Conservation (phyloP, 2,329 filamentous ascomycete species). For the Endothia cerciana region DNA sequence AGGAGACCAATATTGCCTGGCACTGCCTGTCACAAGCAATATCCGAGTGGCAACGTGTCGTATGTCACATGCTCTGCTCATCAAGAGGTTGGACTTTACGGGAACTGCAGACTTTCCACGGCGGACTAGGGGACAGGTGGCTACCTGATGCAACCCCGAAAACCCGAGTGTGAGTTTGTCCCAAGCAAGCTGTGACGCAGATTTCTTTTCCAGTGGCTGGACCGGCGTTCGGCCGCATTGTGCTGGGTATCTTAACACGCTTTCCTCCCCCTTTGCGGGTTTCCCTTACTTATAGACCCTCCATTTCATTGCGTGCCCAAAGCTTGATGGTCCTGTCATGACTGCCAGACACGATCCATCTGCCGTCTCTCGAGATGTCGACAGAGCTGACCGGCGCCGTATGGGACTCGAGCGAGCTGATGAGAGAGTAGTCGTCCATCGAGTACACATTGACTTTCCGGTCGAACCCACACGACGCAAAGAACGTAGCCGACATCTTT, state of each 20-base stretch:
- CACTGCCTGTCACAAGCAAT: no score
- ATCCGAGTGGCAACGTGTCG: no score
- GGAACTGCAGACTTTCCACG: no score
- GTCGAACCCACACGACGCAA: constrained; percentile 90
- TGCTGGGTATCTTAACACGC: constrained; percentile 24
- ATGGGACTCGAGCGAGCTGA: constrained; percentile 87
- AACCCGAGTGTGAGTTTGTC: no score
- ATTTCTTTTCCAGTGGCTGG: neutral
- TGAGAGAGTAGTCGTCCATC: constrained; percentile 91
- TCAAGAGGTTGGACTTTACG: no score
- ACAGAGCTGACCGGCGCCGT: constrained; percentile 90
- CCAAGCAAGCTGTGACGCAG: neutral
- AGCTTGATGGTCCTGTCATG: constrained; percentile 95
- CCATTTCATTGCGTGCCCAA: constrained; percentile 80
- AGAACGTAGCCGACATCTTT: constrained; percentile 88
- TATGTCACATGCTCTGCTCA: no score
- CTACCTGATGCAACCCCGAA: no score
- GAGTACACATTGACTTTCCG: constrained; percentile 95
- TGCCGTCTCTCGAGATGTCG: constrained; percentile 83
- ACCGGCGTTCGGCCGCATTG: neutral
- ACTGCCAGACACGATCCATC: constrained; percentile 92
- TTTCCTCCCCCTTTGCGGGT: neutral
- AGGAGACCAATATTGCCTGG: no score
- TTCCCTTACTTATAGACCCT: constrained; percentile 17
- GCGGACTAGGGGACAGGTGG: no score